Evolutionary conservation across 176 grass and related monocot genomes (phyloP).

Genomic region (Bromus sterilis): DNA sequence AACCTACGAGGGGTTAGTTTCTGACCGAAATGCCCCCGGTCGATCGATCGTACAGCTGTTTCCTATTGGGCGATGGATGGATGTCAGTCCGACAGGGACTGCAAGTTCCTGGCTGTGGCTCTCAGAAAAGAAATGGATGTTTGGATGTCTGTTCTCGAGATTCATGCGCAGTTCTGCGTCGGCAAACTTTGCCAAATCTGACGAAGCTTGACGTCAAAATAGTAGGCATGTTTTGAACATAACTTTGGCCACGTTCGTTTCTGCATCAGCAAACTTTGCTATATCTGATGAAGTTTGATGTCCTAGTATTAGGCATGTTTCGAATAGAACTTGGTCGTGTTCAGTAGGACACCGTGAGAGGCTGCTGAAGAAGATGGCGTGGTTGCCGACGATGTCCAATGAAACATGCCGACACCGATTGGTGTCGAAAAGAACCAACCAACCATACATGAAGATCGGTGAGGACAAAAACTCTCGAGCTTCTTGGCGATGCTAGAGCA

Average conservation of each 20-base stretch:
- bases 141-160: background rate
- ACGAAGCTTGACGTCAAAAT: background rate
- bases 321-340: too few relatives aligned
- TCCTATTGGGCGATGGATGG: background rate
- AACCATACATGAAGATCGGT: too few relatives aligned
- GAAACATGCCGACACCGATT: too few relatives aligned
- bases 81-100: background rate
- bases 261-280: too few relatives aligned
- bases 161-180: background rate
- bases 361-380: too few relatives aligned
- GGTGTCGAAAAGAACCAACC: too few relatives aligned
- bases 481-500: too few relatives aligned
- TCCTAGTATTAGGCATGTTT: background rate
- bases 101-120: background rate
- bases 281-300: background rate
- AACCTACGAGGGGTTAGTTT: background rate
- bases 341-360: too few relatives aligned
- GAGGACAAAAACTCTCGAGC: too few relatives aligned
- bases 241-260: too few relatives aligned
- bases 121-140: background rate
- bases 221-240: background rate
- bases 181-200: background rate
- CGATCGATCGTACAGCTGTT: background rate
- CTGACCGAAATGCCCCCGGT: slow-evolving; percentile 10
- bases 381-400: too few relatives aligned